These are phyloP conservation scores for Phytophthora litchii DNA, from an alignment of 352 stramenopile genomes.

Conservation along the genomic window DNA sequence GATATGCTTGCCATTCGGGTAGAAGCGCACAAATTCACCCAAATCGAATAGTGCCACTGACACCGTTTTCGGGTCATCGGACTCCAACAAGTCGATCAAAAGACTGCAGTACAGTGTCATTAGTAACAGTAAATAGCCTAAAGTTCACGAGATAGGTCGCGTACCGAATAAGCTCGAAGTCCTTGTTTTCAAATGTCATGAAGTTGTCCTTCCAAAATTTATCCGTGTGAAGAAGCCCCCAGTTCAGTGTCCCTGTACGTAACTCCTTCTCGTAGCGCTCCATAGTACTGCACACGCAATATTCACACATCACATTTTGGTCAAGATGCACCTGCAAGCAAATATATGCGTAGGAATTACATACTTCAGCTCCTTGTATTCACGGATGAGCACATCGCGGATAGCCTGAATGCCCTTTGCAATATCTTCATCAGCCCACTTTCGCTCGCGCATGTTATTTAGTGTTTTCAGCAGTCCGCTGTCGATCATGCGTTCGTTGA, in stretches of 20 bases:
- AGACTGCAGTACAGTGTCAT: constrained; percentile 54
- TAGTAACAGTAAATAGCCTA: neutral
- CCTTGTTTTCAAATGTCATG: constrained; percentile 95
- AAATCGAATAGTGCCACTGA: constrained; percentile 97
- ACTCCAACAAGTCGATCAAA: constrained; percentile 93
- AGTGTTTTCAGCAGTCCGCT: constrained; percentile 95
- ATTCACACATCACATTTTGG: too few species aligned
- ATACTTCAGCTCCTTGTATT: constrained; percentile 91
- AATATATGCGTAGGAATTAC: constrained; percentile 10
- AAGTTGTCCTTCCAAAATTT: constrained; percentile 99
- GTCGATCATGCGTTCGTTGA: constrained; percentile 96
- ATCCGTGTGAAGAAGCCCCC: constrained; percentile 96
- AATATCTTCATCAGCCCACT: constrained; percentile 97
- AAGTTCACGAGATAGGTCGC: constrained; percentile 8
- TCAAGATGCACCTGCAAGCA: neutral
- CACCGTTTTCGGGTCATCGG: constrained; percentile 93
- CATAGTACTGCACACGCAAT: constrained; percentile 83
- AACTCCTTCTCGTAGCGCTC: constrained; percentile 97
- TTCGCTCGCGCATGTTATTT: constrained; percentile 91
- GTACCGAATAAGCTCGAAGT: constrained; percentile 93
- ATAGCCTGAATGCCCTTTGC: constrained; percentile 78
- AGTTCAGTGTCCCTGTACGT: constrained; percentile 93
- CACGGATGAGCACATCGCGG: constrained; percentile 80
- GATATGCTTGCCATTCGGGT: constrained; percentile 96
- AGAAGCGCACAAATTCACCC: constrained; percentile 98